Evolutionary conservation across 495 filamentous ascomycete species (phyloP), one percentile per base, ranked within the genome.

Genomic region (Viridothelium virens): DNA sequence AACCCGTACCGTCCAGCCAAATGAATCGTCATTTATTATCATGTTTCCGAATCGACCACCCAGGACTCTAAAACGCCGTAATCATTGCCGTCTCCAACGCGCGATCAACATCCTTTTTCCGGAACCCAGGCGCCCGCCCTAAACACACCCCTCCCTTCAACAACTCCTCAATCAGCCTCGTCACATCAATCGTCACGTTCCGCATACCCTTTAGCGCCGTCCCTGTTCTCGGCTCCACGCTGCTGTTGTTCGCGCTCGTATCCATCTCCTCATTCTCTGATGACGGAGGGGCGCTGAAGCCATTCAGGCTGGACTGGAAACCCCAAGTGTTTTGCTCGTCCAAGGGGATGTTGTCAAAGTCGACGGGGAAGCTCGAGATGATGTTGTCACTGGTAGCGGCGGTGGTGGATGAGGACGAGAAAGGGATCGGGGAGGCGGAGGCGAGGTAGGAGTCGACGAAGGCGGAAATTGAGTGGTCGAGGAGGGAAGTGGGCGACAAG

Each of bases 101-200:
- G 31, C 64, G 69, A 67, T 88, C 84, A 6, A 90, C 83, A 70
- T 89, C 86, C 56, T 69, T 74, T 56, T 78, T 78, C 46, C 80
- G 79, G 59, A 86, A 85, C 1, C 87, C 87, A 3, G 87, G 86
- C 2, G 83, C 72, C 11, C 85, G 77, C 0, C 87, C 87, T 0
- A 89, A 77, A 74, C 87, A 90, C 0, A 85, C 79, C 3, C 74
- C 80, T 33, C 72, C 69, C 47, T 66, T 73, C 61, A 83, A 71
- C 56, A 85, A 70, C 65, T 78, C 82, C 65, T 76, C 70, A 61
- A 75, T 69, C 46, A 77, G 48, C 66, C 73, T 76, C 61, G 63
- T 59, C 10, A 75, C 72, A 68, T 77, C 75, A 66, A 77, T 62
- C 61, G 71, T 68, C n/a, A 71, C 72, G 2, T 65, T 62, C 69